Evolutionary conservation across 2,329 filamentous ascomycete species (phyloP).

Genomic region (Aciculosporium take): DNA sequence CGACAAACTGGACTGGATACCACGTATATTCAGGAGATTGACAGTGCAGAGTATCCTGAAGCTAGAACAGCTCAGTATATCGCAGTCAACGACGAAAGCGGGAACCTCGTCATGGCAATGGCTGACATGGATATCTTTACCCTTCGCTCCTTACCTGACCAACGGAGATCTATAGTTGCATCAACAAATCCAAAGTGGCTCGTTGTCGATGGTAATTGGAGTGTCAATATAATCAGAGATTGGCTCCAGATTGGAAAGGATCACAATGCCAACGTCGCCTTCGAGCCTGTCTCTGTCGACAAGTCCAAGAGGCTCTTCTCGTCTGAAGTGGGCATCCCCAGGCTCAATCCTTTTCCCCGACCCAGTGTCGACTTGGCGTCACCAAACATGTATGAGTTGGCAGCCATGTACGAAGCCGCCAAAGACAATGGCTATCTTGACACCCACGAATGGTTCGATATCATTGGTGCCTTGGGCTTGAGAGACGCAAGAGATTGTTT

Average conservation of each 20-base stretch:
- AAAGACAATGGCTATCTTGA: slow-evolving; percentile 54
- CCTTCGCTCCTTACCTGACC: slow-evolving; percentile 33
- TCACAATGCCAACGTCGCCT: slow-evolving; percentile 48
- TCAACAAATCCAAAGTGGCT: slow-evolving; percentile 55
- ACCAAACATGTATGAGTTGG: slow-evolving; percentile 72
- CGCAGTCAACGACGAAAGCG: slow-evolving; percentile 70
- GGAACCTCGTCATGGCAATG: slow-evolving; percentile 82
- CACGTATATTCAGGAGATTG: slow-evolving; percentile 45
- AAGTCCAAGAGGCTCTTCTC: slow-evolving; percentile 62
- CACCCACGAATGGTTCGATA: slow-evolving; percentile 56
- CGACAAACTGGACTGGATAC: slow-evolving; percentile 48
- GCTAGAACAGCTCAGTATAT: slow-evolving; percentile 80
- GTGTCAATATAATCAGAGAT: slow-evolving; percentile 44
- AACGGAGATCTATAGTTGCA: slow-evolving; percentile 47
- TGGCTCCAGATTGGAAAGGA: slow-evolving; percentile 52
- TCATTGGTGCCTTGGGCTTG: slow-evolving; percentile 70
- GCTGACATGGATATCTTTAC: slow-evolving; percentile 84
- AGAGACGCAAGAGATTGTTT: slow-evolving; percentile 60
- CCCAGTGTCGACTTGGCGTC: slow-evolving; percentile 60
- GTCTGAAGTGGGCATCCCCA: slow-evolving; percentile 20
- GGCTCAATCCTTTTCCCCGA: slow-evolving; percentile 40
- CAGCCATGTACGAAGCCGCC: slow-evolving; percentile 62
- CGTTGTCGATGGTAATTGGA: slow-evolving; percentile 82
- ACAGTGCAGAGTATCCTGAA: slow-evolving; percentile 31
- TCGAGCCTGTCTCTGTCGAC: slow-evolving; percentile 76